Evolutionary conservation across 2,329 filamentous ascomycete genomes (phyloP), one percentile per base, ranked within the genome.

Genomic region (Zopfia rhizophila): DNA sequence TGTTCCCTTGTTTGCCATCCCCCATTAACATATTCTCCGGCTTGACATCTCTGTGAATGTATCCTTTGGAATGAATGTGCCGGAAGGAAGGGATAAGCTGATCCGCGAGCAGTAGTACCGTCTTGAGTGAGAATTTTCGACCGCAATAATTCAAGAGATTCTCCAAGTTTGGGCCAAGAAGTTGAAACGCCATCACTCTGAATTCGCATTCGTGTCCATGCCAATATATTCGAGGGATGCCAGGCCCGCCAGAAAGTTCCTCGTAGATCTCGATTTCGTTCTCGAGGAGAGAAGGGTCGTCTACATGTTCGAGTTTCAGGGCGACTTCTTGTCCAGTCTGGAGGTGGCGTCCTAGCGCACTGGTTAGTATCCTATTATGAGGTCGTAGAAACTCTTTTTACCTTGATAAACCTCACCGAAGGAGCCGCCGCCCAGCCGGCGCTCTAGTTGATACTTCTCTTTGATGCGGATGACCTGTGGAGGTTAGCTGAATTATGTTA

Each of bases 141-240:
- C n/a, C n/a, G n/a, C n/a, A n/a, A n/a, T n/a, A n/a, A 28, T 33
- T 44, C 24, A 57, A 53, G 4, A 60, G 31, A 38, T 58, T 40
- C 35, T 58, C 56, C 16, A 60, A 51, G 25, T 47, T 58, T 28
- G 45, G 57, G 28, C 53, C 53, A 25, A 60, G 50, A 21, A 60
- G 42, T 27, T 60, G 49, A 36, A 60, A 56, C 25, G 35, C 53
- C 51, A 60, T 58, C 16, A 57, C 38, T 27, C 36, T 52, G 45
- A 51, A 58, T 19, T 58, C 53, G 31, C 51, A 48, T 21, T 57
- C 44, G 37, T 41, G 39, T 24, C 55, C 55, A 38, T 55, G 46
- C 55, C 55, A 51, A 27, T 48, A 43, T 13, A 55, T 54, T n/a
- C n/a, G n/a, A n/a, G n/a, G n/a, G n/a, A n/a, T n/a, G 10, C 56